Base-by-base conservation (phyloP, 768 basidiomycete species). In the Agaricus sinodeliciosus region DNA sequence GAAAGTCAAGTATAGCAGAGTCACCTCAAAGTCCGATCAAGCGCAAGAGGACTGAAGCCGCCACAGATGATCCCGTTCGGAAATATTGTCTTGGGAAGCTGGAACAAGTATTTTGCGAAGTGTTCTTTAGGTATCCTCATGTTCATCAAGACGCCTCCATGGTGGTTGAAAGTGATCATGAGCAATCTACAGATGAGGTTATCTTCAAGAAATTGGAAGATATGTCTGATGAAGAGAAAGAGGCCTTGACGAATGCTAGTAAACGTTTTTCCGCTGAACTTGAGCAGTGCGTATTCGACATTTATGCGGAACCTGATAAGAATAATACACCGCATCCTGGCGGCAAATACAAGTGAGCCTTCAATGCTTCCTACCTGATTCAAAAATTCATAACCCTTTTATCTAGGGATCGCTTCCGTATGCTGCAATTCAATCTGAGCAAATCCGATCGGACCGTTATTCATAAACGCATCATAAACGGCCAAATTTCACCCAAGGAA, bases 401-500 rank as follows among this genome's bases (percentile, higher is more conserved):
- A 43, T 44, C 28, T 55, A 93, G 90, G 74, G 87, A 91, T 69
- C 90, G 90, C 62, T 94, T 93, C 72, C 83, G 92, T 55, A 94
- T 85, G 78, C 76, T 94, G 47, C 82, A 81, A 54, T 95, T 91
- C 71, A 95, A 95, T 69, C 70, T 95, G 62, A 87, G 78, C 72
- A 84, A 93, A 69, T 70, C 74, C 62, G 91, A 94, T 62, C 87
- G 90, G 62, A 79, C 83, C 53, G 74, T 76, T 55, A 80, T 95
- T 58, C 90, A 93, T 66, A 81, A 78, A 61, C 82, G 87, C 58
- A 90, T 95, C 63, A 82, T 82, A 31, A 79, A 78, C 18, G 76
- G 75, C 31, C 73, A 73, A 53, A 80, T 94, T 41, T 70, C 82
- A 45, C 79, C 90, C 6, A 77, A 77, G 62, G 84, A 85, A 57